phyloP scores from a whole-genome alignment of 768 basidiomycete species.

The Gelatoporia subvermispora region DNA sequence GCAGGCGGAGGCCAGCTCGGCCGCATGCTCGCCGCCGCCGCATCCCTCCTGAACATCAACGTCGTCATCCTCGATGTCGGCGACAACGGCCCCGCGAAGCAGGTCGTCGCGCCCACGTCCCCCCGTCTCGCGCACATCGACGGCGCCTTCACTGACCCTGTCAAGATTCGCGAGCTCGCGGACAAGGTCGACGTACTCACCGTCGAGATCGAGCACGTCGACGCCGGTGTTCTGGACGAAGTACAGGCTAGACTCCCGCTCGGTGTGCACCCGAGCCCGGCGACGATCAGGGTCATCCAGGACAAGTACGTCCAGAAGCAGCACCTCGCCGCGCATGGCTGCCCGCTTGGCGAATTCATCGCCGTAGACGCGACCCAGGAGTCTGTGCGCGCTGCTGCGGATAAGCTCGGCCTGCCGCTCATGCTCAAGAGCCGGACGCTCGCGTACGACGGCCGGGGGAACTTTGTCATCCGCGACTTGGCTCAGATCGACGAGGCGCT shows the following conservation, averaged over 20 bases:
- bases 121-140: slow-evolving; percentile 63
- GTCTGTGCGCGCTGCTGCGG: slow-evolving; percentile 47
- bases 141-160: slow-evolving; percentile 81
- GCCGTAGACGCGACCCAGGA: slow-evolving; percentile 50
- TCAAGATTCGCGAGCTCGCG: slow-evolving; percentile 77
- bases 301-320: slow-evolving; percentile 63
- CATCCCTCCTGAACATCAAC: slow-evolving; percentile 80
- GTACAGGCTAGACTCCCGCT: slow-evolving; percentile 37
- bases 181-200: slow-evolving; percentile 81
- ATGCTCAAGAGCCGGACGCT: slow-evolving; percentile 96
- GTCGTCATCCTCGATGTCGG: slow-evolving; percentile 84
- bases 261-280: slow-evolving; percentile 66
- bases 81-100: slow-evolving; percentile 82
- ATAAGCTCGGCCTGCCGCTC: slow-evolving; percentile 72
- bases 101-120: slow-evolving; percentile 57
- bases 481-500: slow-evolving; percentile 47
- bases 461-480: slow-evolving; percentile 64
- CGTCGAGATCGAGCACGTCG: slow-evolving; percentile 96
- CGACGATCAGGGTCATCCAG: slow-evolving; percentile 83
- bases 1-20: slow-evolving; percentile 95
- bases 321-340: slow-evolving; percentile 44
- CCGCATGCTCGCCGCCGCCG: slow-evolving; percentile 91
- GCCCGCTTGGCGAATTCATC: slow-evolving; percentile 57
- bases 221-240: slow-evolving; percentile 66
- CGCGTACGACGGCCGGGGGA: slow-evolving; percentile 95